Evolutionary conservation across 495 filamentous ascomycete genomes (phyloP).

Genomic region (Annulohypoxylon moriforme): DNA sequence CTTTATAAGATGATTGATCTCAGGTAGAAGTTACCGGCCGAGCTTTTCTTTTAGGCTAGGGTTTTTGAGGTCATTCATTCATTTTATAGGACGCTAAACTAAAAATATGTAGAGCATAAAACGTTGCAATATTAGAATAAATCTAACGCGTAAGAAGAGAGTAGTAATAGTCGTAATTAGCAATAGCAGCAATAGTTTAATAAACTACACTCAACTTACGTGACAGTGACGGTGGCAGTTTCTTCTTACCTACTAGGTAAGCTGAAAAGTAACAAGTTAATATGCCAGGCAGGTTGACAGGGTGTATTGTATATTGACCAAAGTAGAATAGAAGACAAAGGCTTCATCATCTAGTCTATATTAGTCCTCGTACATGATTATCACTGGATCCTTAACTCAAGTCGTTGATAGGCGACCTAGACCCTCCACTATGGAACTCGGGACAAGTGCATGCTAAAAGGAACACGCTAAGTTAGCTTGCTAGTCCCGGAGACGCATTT

Average conservation of each 20-base stretch:
- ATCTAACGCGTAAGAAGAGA: neutral
- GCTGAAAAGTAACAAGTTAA: neutral
- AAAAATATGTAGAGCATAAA: neutral
- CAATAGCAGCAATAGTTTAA: neutral
- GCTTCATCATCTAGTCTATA: constrained; percentile 7
- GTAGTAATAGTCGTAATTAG: too few species aligned
- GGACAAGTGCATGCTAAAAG: constrained; percentile 39
- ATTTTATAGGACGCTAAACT: constrained; percentile 17
- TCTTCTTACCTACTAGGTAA: neutral
- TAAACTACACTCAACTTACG: neutral
- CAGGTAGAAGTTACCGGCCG: constrained; percentile 8
- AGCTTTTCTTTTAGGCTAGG: constrained; percentile 26
- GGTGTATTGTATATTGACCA: neutral
- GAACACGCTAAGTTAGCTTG: neutral
- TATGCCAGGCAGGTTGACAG: neutral
- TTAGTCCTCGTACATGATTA: constrained; percentile 36
- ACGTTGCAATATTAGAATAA: neutral
- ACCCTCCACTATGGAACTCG: constrained; percentile 43
- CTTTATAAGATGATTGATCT: constrained; percentile 19
- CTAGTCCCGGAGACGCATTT: constrained; percentile 23
- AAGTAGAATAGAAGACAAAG: neutral
- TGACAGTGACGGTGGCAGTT: neutral
- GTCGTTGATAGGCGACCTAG: constrained; percentile 26
- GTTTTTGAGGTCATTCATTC: constrained; percentile 13
- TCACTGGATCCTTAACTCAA: constrained; percentile 34